Conservation (phyloP, 179 eudicot species). For the Beta macrorhiza region DNA sequence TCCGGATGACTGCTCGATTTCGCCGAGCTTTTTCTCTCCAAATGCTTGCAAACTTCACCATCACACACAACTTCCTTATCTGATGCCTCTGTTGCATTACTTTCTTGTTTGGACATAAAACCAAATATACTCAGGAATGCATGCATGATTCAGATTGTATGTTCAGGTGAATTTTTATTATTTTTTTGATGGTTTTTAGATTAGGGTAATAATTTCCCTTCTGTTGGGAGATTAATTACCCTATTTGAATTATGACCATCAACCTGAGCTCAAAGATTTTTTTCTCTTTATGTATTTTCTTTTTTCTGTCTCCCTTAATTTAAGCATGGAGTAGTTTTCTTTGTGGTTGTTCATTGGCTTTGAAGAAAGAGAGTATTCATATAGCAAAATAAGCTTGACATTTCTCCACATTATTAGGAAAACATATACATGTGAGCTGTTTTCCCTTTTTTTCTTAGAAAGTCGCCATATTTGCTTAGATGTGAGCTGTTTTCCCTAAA, state of each 20-base stretch:
- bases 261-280: background rate
- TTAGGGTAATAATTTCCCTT: conserved; percentile 1
- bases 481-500: background rate
- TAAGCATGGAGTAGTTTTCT: background rate
- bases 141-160: background rate
- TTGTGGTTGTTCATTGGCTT: background rate
- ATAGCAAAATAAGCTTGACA: background rate
- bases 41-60: background rate
- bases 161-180: background rate
- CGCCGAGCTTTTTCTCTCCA: background rate
- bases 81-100: background rate
- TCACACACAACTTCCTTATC: background rate
- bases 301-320: background rate
- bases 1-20: background rate
- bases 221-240: background rate
- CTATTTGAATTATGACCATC: background rate
- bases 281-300: no score
- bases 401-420: conserved; percentile 1
- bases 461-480: no score
- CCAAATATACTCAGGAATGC: background rate
- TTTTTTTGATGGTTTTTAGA: background rate
- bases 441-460: no score
- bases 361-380: background rate
- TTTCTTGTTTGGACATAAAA: background rate
- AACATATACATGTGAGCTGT: background rate